Percentiles rank a stretch among this genome's conserved stretches.
Evolutionary conservation across 441 rosid species (phyloP).

Genomic region (Mallotus japonicus): DNA sequence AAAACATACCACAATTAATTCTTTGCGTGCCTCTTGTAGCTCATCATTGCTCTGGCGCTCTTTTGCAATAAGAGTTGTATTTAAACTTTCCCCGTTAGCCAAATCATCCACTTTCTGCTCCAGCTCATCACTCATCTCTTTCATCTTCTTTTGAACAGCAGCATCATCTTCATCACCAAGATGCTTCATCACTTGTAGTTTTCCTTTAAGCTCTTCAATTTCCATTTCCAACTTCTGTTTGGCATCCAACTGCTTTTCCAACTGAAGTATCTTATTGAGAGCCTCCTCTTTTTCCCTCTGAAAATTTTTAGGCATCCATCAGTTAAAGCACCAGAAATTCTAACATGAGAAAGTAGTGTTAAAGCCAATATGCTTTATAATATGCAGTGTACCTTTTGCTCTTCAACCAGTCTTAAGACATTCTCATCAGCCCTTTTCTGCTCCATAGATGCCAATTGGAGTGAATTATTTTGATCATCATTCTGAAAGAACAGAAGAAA

Average conservation of each 20-base stretch:
- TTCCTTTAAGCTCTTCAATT: constrained; percentile 81
- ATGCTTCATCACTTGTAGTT: constrained; percentile 78
- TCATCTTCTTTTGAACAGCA: constrained; percentile 59
- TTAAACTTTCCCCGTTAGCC: constrained; percentile 39
- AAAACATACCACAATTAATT: constrained; percentile 48
- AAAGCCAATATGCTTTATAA: not conserved
- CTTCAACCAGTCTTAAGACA: constrained; percentile 70
- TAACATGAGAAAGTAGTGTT: not conserved
- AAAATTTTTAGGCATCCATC: constrained; percentile 20
- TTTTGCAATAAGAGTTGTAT: constrained; percentile 47
- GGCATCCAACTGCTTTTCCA: constrained; percentile 66
- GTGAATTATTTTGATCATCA: constrained; percentile 57
- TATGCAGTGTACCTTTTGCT: constrained; percentile 56
- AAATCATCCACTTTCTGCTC: constrained; percentile 53
- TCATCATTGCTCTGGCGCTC: constrained; percentile 88
- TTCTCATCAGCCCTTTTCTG: constrained; percentile 75
- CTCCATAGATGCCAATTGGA: constrained; percentile 72
- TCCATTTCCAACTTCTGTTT: constrained; percentile 90
- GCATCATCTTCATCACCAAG: constrained; percentile 77
- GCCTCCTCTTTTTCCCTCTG: constrained; percentile 86
- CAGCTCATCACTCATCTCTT: constrained; percentile 67
- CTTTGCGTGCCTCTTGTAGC: constrained; percentile 69
- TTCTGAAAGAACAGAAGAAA: constrained; percentile 44
- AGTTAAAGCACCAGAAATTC: constrained; percentile 14
- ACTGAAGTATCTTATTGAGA: constrained; percentile 53